Base-by-base conservation (phyloP, 2,329 filamentous ascomycete genomes). In the Apiospora marii region DNA sequence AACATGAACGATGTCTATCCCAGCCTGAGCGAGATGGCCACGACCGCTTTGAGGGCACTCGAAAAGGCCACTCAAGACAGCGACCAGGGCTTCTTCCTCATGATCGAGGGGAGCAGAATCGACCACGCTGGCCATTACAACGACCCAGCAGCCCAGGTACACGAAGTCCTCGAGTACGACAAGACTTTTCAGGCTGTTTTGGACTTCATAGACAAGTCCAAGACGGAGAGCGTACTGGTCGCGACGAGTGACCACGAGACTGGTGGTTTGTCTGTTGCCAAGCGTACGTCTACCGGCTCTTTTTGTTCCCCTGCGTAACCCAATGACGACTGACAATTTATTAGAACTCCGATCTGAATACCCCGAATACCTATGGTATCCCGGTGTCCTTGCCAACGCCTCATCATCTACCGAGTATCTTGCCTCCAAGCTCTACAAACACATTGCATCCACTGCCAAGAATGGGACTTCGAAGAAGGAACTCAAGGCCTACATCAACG, bases 61-160 rank as follows among this genome's bases (percentile, higher is more conserved):
- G 92, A 93, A 74, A 91, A 91, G 73, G 96, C 95, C 0, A 98
- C 96, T 0, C 87, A 90, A 79, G 87, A 95, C 79, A 94, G 90
- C 74, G 94, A 98, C 58, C 91, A 97, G 82, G 96, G 96, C 5
- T 99, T 98, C 87, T 99, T 99, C 84, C 87, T 99, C 77, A 98
- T 99, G 96, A 97, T 99, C 74, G 96, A 99, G 83, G 96, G 95
- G 5, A 97, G 94, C 78, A 89, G 96, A 58, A 98, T 99, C 78
- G 96, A 99, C 79, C 96, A 99, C 81, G 96, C 96, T 4, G 96
- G 95, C 8, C 94, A 96, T 80, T 90, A 89, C 75, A 96, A 96
- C 77, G 94, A 96, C 77, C 93, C 94, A 0, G 93, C 92, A 13
- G 93, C 94, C 0, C 94, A 96, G 79, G 94, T 96, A 14, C 92